Evolutionary conservation across 345 rosid genomes (phyloP).

Genomic region (Trapa incisa): DNA sequence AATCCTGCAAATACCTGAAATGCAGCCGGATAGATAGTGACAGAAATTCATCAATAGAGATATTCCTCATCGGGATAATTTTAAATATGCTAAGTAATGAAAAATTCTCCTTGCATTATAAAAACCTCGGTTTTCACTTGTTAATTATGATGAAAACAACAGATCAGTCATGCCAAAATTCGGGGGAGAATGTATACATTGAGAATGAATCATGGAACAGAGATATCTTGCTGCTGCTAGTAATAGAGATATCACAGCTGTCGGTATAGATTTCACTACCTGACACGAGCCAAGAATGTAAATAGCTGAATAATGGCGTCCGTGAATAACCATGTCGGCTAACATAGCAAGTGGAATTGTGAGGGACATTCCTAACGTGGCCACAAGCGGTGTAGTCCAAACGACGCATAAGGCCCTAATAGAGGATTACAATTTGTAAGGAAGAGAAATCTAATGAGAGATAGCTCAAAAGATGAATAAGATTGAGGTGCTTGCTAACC

Average conservation of each 20-base stretch:
- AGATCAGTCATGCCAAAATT: too few relatives aligned
- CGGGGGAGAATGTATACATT: neutral
- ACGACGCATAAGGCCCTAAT: slow-evolving; percentile 70
- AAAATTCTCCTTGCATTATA: neutral
- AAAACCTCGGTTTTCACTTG: too few relatives aligned
- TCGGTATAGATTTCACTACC: slow-evolving; percentile 18
- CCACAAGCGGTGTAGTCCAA: slow-evolving; percentile 80
- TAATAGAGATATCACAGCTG: neutral
- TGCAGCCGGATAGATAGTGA: neutral
- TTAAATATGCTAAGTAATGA: neutral
- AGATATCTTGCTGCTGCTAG: neutral
- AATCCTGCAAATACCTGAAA: slow-evolving; percentile 91
- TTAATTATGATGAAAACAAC: too few relatives aligned
- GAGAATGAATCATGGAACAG: neutral
- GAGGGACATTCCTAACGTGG: slow-evolving; percentile 79
- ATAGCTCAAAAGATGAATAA: neutral
- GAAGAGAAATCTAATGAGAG: neutral
- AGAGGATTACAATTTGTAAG: neutral
- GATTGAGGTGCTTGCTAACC: slow-evolving; percentile 27
- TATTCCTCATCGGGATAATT: neutral
- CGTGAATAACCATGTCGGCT: slow-evolving; percentile 75
- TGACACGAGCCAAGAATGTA: slow-evolving; percentile 69
- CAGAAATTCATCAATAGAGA: neutral
- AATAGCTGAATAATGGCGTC: slow-evolving; percentile 69
- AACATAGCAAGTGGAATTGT: slow-evolving; percentile 81